Conservation (phyloP, 2,329 filamentous ascomycete genomes). For the Albifimbria verrucaria region DNA sequence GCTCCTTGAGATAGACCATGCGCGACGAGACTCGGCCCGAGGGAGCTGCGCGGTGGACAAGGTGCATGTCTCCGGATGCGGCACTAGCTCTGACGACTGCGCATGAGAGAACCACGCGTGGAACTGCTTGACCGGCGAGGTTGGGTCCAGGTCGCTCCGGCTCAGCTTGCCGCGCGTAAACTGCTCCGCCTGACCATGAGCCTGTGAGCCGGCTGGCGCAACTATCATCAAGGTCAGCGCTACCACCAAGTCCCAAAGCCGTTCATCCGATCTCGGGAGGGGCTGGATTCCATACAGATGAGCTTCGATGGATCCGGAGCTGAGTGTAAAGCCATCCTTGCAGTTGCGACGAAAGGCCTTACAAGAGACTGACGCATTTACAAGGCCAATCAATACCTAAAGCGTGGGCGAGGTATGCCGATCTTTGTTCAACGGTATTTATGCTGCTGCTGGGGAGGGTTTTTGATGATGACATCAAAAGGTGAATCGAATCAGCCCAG, state of each 20-base stretch:
- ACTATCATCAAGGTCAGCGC: conserved; percentile 34
- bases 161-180: conserved; percentile 65
- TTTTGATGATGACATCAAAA: not conserved
- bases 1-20: conserved; percentile 92
- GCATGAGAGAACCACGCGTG: conserved; percentile 83
- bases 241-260: conserved; percentile 4
- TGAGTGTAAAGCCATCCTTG: conserved; percentile 43
- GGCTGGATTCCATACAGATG: conserved; percentile 42
- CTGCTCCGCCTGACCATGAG: conserved; percentile 67
- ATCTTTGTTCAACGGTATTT: no score
- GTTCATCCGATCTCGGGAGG: not conserved
- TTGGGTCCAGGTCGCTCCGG: conserved; percentile 54
- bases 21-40: conserved; percentile 81
- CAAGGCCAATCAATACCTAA: no score
- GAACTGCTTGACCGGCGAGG: conserved; percentile 78
- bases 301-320: conserved; percentile 39
- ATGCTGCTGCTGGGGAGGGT: no score
- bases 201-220: conserved; percentile 59
- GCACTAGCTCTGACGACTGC: conserved; percentile 48
- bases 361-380: conserved; percentile 17
- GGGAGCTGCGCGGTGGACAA: conserved; percentile 82
- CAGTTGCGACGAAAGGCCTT: conserved; percentile 15
- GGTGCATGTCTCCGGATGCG: conserved; percentile 84
- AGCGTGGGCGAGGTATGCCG: no score
- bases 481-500: not conserved